Base-by-base conservation (phyloP, 2,329 filamentous ascomycete species). In the Colletotrichum sp. region DNA sequence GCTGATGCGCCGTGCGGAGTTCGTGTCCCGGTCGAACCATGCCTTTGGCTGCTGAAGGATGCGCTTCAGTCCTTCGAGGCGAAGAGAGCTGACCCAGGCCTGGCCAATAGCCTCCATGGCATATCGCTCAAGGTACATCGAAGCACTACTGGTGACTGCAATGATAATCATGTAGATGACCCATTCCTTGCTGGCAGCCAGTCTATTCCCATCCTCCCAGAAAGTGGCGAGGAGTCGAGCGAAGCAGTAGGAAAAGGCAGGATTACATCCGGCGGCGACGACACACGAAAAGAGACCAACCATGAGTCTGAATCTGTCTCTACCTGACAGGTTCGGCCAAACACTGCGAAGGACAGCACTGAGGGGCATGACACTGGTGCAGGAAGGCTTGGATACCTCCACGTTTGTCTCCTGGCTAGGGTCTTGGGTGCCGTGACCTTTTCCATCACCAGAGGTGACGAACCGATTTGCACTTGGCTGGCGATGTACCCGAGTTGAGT, bases 221-320 rank as follows among this genome's bases (percentile, higher is more conserved):
- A 97, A 95, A 0, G 92, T 92, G 3, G 86, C 84, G 1, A 98
- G 87, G 0, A 98, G 88, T 70, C 92, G 90, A 0, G 95, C 90
- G 65, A 98, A 92, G 11, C 93, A 86, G 80, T 90, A 95, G 0
- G 95, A 93, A 78, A 98, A 98, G 0, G 90, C 85, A 0, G 95
- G 94, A 0, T 93, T 94, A 31, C 90, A 87, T 5, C 87, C 90
- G 5, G 94, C 93, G 61, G 94, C 91, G 0, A 93, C 77, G 1
- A 93, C 78, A 34, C 93, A 91, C 58, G 89, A 87, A 0, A 89
- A n/a, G 12, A 95, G 83, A 2, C 92, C 94, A 3, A 89, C 68
- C 0, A 93, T 33, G 1, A 97, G 83, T 15, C 90, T 81, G 0
- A 89, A 3, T 2, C 89, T 90, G 15, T 92, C 86, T 43, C 16